These are phyloP conservation scores for Corchorus capsularis DNA, from an alignment of 345 rosid species.

Conservation along the genomic window DNA sequence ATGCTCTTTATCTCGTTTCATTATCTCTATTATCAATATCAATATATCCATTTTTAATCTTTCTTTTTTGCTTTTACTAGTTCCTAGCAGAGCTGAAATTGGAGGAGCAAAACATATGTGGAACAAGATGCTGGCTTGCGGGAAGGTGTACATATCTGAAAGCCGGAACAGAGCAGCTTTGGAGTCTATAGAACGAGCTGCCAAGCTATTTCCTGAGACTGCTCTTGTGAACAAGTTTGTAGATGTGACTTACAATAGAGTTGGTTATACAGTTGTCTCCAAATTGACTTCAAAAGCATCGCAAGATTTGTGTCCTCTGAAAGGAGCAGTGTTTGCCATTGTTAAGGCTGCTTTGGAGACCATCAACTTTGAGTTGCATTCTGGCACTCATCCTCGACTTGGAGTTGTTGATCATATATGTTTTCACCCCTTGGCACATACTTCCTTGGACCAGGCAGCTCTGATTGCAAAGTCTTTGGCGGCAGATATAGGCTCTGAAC, in stretches of 20 bases:
- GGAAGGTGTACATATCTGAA: conserved; percentile 87
- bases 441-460: conserved; percentile 67
- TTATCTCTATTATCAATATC: conserved; percentile 18
- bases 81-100: conserved; percentile 24
- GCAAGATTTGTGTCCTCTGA: conserved; percentile 42
- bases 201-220: conserved; percentile 60
- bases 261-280: conserved; percentile 81
- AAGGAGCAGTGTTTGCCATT: conserved; percentile 67
- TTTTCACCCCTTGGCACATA: conserved; percentile 70
- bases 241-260: conserved; percentile 73
- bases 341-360: conserved; percentile 73
- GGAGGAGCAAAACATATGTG: conserved; percentile 46
- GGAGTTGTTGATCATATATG: conserved; percentile 95
- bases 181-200: conserved; percentile 66
- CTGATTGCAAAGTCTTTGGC: conserved; percentile 68
- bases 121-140: conserved; percentile 72
- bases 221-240: conserved; percentile 81
- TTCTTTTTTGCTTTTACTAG: conserved; percentile 23
- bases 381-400: conserved; percentile 85
- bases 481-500: conserved; percentile 60
- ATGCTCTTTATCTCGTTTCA: conserved; percentile 29
- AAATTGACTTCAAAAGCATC: conserved; percentile 34
- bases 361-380: conserved; percentile 62
- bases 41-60: background rate
- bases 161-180: conserved; percentile 70